Conservation (phyloP, 169 alveolate species). For the Eimeria maxima region DNA sequence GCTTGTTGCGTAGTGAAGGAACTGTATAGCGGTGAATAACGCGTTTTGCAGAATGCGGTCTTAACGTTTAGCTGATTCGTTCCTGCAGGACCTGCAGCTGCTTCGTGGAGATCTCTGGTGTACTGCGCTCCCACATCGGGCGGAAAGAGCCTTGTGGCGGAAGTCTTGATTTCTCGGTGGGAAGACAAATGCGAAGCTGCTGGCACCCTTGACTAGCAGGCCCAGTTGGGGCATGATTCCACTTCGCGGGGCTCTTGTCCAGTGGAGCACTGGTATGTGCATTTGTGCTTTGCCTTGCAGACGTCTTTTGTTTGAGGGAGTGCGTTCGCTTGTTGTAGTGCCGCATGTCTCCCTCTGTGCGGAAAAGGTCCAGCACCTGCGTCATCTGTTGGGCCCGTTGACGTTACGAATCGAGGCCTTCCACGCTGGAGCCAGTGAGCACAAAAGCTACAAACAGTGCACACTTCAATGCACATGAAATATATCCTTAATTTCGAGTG, state of each 20-base stretch:
- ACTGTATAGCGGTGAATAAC: neutral
- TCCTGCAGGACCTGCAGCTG: constrained; percentile 3
- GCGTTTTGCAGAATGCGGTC: neutral
- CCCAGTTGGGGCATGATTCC: neutral
- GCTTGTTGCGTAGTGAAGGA: neutral
- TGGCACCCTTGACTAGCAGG: neutral
- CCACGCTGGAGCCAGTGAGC: constrained; percentile 82
- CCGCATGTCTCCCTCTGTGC: constrained; percentile 90
- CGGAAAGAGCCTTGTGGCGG: constrained; percentile 93
- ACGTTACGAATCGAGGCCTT: constrained; percentile 83
- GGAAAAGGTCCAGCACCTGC: constrained; percentile 87
- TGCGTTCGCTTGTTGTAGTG: constrained; percentile 88
- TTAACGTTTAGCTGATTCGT: neutral
- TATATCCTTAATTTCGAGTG: neutral
- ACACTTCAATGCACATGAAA: neutral
- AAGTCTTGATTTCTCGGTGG: constrained; percentile 86
- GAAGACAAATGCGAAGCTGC: constrained; percentile 35
- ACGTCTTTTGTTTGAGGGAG: constrained; percentile 82
- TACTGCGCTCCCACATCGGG: constrained; percentile 94
- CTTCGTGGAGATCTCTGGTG: constrained; percentile 83
- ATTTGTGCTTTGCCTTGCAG: constrained; percentile 11
- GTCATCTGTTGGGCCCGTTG: constrained; percentile 73
- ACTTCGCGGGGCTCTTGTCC: neutral
- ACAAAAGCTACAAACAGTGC: neutral
- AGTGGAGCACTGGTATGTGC: neutral